Base-by-base conservation (phyloP, 352 stramenopile species). In the Phytophthora podocarpi region DNA sequence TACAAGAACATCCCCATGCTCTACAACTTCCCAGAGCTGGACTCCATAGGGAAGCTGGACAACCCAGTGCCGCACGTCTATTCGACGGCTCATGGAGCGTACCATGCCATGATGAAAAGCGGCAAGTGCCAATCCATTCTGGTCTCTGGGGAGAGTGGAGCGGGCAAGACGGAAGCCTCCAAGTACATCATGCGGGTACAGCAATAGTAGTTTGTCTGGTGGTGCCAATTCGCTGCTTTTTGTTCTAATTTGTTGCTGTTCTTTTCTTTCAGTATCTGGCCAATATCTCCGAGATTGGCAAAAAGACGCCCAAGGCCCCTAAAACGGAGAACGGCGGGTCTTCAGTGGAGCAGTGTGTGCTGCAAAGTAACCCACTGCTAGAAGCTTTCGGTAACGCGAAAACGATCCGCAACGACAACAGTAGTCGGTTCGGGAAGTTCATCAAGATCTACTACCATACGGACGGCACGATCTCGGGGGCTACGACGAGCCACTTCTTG, bases 401-500 rank as follows among this genome's bases (percentile, higher is more conserved):
- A 72, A 98, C 91, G 11, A 97, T 97, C 34, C 89, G 95, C 36
- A 98, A 98, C 54, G 93, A 98, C 78, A 98, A 98, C 77, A 98
- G 91, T 51, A 98, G 89, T 80, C 92, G 95, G 21, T 98, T 98
- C 52, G 95, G 95, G 39, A 98, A 98, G 76, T 97, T 97, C 57
- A 98, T 98, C 75, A 97, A 97, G 56, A 97, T 98, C 52, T 96
- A 87, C 54, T 98, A 98, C 78, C 73, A 98, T 60, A 47, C 67
- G 9, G 87, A 97, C 50, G 94, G 93, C 16, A 93, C 82, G 18
- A 97, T 98, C 58, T 93, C 87, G 1, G 93, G 93, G 11, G 93
- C 91, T n/a, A 97, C 78, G 31, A 97, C 97, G 36, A 97, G 96
- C 58, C 97, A 98, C 26, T 99, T 99, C 67, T 80, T 99, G 39